Conservation (phyloP, 306 rosid species). For the Senna tora region DNA sequence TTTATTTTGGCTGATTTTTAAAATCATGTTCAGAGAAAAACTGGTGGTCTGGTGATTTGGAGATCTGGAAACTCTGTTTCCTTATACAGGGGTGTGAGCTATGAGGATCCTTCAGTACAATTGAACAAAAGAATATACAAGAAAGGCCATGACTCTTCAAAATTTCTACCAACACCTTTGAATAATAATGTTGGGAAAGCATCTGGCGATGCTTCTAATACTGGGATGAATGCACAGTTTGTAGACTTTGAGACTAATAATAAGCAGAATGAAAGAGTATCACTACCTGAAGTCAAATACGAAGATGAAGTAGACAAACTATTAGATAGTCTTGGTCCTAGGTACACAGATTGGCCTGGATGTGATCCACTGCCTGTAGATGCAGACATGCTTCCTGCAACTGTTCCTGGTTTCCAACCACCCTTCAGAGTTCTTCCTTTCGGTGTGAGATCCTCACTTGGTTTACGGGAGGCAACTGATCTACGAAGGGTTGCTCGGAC, state of each 20-base stretch:
- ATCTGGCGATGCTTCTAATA: constrained; percentile 46
- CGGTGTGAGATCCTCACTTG: constrained; percentile 80
- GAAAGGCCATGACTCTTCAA: constrained; percentile 47
- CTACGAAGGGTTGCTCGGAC: constrained; percentile 82
- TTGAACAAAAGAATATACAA: constrained; percentile 56
- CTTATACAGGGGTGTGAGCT: constrained; percentile 94
- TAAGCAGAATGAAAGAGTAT: constrained; percentile 45
- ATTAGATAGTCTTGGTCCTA: constrained; percentile 82
- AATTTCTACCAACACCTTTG: constrained; percentile 45
- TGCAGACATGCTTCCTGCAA: constrained; percentile 83
- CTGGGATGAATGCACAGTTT: constrained; percentile 33
- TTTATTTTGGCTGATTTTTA: constrained; percentile 34
- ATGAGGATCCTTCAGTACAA: constrained; percentile 68
- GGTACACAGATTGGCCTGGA: constrained; percentile 91
- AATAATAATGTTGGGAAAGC: constrained; percentile 34
- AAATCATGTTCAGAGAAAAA: constrained; percentile 72
- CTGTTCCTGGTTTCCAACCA: constrained; percentile 76
- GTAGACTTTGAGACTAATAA: constrained; percentile 44
- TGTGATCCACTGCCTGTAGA: constrained; percentile 89
- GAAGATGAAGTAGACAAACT: constrained; percentile 81
- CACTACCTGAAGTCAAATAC: constrained; percentile 57
- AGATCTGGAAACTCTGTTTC: constrained; percentile 95
- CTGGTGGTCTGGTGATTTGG: constrained; percentile 98
- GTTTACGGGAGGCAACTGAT: constrained; percentile 76
- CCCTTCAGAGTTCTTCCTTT: constrained; percentile 97